Evolutionary conservation across 75 land plant genomes (phyloP).

Genomic region (Pinus albicaulis): DNA sequence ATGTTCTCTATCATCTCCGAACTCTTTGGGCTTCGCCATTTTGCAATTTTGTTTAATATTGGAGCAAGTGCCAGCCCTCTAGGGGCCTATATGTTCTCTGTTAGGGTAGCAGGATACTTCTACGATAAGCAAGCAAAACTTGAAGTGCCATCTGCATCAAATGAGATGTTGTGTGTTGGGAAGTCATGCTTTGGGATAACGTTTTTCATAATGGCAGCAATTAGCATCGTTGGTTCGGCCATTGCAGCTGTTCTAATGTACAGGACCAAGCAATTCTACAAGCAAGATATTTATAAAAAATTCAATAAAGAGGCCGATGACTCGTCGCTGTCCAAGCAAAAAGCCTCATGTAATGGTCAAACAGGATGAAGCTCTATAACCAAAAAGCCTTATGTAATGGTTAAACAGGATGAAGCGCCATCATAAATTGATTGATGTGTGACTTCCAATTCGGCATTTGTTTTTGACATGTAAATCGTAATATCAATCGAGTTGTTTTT

Average conservation of each 20-base stretch:
- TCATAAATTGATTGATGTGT: too few species aligned
- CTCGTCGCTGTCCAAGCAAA: too few species aligned
- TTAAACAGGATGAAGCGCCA: too few species aligned
- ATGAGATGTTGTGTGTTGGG: neutral
- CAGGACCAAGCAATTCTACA: constrained; percentile 53
- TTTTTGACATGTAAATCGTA: too few species aligned
- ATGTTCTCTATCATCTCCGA: constrained; percentile 35
- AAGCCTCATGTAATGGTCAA: too few species aligned
- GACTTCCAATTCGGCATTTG: too few species aligned
- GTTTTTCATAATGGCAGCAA: constrained; percentile 60
- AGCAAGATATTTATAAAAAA: constrained; percentile 42
- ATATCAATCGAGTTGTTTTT: too few species aligned
- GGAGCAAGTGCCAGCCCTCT: constrained; percentile 16
- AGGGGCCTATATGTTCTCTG: constrained; percentile 15
- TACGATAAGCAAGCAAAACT: constrained; percentile 16
- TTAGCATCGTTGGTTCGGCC: constrained; percentile 30
- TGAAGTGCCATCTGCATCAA: neutral
- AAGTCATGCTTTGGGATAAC: constrained; percentile 38
- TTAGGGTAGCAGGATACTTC: constrained; percentile 21
- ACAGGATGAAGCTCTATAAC: too few species aligned
- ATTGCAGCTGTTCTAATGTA: constrained; percentile 34
- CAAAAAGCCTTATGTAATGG: too few species aligned
- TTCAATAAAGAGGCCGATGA: constrained; percentile 5
- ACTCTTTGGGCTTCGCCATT: constrained; percentile 30
- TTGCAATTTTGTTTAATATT: constrained; percentile 21